Evolutionary conservation across 2,329 filamentous ascomycete species (phyloP).

Genomic region (Fusarium poae): DNA sequence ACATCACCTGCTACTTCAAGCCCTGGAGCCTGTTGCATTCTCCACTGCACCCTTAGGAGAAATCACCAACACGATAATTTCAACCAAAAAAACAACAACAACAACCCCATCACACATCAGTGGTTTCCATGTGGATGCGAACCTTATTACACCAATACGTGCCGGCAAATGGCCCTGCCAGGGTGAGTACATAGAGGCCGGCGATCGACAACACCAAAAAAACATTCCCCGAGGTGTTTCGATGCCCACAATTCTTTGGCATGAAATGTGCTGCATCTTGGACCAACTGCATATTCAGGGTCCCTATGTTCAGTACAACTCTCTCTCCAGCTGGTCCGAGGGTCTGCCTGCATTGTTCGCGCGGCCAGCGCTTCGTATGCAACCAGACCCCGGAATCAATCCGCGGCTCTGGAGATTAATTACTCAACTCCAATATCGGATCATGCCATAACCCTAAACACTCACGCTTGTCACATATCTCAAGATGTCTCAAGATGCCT

Average conservation of each 20-base stretch:
- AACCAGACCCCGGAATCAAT: constrained; percentile 23
- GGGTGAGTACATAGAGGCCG: constrained; percentile 30
- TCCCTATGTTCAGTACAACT: constrained; percentile 27
- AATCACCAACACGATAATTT: constrained; percentile 40
- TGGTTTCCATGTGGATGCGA: constrained; percentile 15
- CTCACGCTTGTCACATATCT: constrained; percentile 10
- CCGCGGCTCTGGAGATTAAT: constrained; percentile 23
- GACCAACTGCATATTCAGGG: constrained; percentile 49
- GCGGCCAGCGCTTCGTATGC: constrained; percentile 29
- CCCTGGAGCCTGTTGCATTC: constrained; percentile 21
- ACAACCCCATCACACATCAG: constrained; percentile 32
- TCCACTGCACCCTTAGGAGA: constrained; percentile 28
- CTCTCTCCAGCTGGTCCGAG: constrained; percentile 30
- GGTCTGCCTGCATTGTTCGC: constrained; percentile 26
- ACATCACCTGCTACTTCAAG: constrained; percentile 43
- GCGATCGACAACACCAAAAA: constrained; percentile 36
- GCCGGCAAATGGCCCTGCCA: constrained; percentile 41
- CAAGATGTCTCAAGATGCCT: constrained; percentile 12
- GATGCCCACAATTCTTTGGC: constrained; percentile 24
- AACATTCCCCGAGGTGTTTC: constrained; percentile 35
- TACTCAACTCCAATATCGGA: constrained; percentile 28
- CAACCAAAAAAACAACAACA: constrained; percentile 8
- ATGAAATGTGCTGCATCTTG: constrained; percentile 27
- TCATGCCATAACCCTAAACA: constrained; percentile 39
- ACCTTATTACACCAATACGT: constrained; percentile 11